Conservation (phyloP, 75 land plant species). For the Selaginella moellendorffii region DNA sequence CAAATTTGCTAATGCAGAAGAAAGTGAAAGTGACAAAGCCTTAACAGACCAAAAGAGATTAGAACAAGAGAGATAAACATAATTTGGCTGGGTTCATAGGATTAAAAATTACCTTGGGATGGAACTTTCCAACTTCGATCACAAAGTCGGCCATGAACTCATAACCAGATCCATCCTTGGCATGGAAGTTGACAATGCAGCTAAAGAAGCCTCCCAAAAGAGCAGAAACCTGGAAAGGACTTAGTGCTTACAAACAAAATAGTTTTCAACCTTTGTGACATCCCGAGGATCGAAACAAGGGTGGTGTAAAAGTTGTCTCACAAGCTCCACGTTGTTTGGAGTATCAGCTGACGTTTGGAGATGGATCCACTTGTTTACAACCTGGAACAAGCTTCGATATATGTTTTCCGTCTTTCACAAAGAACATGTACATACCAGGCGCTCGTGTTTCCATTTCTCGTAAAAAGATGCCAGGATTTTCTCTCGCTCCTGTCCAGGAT, state of each 20-base stretch:
- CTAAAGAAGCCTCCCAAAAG: constrained; percentile 82
- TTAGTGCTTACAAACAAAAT: neutral
- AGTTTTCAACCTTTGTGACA: constrained; percentile 72
- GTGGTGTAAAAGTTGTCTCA: constrained; percentile 54
- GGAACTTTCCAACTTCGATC: constrained; percentile 65
- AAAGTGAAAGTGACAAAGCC: constrained; percentile 6
- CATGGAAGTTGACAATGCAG: constrained; percentile 70
- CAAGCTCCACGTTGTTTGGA: constrained; percentile 79
- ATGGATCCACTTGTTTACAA: constrained; percentile 87
- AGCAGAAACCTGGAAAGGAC: constrained; percentile 57
- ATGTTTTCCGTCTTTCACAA: too few species aligned
- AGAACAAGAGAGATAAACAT: too few species aligned
- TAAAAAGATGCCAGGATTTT: constrained; percentile 68
- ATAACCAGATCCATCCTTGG: constrained; percentile 97
- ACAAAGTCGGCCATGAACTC: constrained; percentile 82
- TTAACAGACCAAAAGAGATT: constrained; percentile 7
- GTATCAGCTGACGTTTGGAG: constrained; percentile 81
- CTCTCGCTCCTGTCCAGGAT: constrained; percentile 50
- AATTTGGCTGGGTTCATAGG: too few species aligned
- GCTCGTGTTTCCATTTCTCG: constrained; percentile 71
- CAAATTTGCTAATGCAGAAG: constrained; percentile 90
- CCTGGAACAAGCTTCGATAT: too few species aligned
- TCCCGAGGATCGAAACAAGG: constrained; percentile 87
- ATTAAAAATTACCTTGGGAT: constrained; percentile 99
- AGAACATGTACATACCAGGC: constrained; percentile 73